These are phyloP conservation scores for Immersiporthe knoxdaviesiana DNA, from an alignment of 2,329 filamentous ascomycete species.

Conservation along the genomic window DNA sequence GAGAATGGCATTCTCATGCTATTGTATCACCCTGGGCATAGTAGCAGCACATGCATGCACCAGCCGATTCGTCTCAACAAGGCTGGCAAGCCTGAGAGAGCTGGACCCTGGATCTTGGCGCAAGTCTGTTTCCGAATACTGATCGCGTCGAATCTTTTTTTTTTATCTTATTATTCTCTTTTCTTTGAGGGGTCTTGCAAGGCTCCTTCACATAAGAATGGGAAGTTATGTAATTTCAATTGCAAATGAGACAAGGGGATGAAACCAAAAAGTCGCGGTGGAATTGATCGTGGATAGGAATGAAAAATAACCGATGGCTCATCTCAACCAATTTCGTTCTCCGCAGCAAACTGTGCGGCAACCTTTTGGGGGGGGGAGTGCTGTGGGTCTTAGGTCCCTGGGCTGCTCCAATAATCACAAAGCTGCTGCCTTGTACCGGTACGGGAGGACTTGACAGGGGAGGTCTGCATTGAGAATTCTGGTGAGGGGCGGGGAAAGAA, in stretches of 20 bases:
- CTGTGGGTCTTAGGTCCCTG: neutral
- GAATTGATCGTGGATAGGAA: neutral
- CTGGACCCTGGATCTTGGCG: slow-evolving; percentile 4
- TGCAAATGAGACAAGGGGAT: slow-evolving; percentile 10
- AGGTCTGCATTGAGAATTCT: neutral
- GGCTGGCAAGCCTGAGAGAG: neutral
- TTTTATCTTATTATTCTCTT: too few species aligned
- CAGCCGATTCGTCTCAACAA: neutral
- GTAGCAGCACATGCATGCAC: neutral
- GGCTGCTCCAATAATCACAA: neutral
- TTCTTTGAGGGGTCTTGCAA: neutral
- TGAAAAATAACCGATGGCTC: slow-evolving; percentile 10
- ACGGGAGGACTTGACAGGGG: neutral
- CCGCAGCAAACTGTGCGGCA: neutral
- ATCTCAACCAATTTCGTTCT: slow-evolving; percentile 2
- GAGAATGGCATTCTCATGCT: neutral
- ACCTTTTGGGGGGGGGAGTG: neutral
- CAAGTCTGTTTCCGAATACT: neutral
- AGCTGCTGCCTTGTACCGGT: neutral
- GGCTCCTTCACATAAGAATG: neutral
- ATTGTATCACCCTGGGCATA: neutral
- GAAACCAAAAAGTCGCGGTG: slow-evolving; percentile 9
- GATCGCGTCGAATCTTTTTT: neutral
- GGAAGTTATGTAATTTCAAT: neutral
- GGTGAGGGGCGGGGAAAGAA: neutral